Percentiles rank a stretch among this genome's conserved stretches.
Conservation (phyloP, 352 stramenopile species). For the Globisporangium recalcitrans region DNA sequence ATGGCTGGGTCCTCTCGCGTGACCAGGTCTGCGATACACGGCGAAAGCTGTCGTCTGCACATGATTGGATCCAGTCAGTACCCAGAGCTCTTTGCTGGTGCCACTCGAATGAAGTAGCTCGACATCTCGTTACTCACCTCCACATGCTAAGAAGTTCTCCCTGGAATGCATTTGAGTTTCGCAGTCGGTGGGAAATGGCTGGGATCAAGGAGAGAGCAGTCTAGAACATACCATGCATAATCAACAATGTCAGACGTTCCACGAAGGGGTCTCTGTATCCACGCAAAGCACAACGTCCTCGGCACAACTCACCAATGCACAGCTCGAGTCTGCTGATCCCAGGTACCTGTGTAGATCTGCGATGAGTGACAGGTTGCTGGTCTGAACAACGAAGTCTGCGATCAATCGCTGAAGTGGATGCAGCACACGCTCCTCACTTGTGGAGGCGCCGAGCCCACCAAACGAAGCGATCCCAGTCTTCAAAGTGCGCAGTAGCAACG, state of each 20-base stretch:
- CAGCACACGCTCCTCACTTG: neutral
- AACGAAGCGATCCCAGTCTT: neutral
- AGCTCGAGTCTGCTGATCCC: neutral
- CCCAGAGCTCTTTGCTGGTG: no score
- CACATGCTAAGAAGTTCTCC: neutral
- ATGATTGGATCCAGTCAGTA: neutral
- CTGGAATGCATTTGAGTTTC: neutral
- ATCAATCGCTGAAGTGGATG: constrained; percentile 25
- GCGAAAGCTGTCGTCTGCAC: constrained; percentile 25
- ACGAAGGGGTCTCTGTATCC: neutral
- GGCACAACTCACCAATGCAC: neutral
- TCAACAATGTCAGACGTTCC: neutral
- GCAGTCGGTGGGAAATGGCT: neutral
- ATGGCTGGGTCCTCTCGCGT: neutral
- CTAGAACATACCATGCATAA: neutral
- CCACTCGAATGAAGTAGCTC: neutral
- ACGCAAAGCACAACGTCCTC: neutral
- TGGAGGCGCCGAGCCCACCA: neutral
- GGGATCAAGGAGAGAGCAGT: constrained; percentile 4
- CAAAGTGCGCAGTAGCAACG: constrained; percentile 21
- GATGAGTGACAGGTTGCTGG: neutral
- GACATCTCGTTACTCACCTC: neutral
- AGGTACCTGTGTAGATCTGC: neutral
- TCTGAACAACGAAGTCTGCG: constrained; percentile 28
- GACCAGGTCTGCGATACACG: constrained; percentile 17